Evolutionary conservation across 2,329 filamentous ascomycete species (phyloP).

Genomic region (Ophiostoma ips): DNA sequence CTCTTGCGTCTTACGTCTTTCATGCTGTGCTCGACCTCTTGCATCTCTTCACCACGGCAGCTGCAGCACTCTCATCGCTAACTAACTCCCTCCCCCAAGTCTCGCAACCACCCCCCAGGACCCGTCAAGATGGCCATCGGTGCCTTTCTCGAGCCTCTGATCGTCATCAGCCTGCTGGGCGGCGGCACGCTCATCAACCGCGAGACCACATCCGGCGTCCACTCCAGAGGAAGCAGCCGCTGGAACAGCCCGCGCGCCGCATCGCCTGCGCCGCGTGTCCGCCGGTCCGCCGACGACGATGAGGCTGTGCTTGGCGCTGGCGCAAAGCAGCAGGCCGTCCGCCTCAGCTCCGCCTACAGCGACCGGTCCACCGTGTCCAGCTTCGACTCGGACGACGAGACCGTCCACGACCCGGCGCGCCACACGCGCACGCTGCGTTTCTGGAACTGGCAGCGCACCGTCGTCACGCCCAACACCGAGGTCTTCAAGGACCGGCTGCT

Average conservation of each 20-base stretch:
- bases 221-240: constrained; percentile 10
- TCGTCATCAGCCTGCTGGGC: constrained; percentile 44
- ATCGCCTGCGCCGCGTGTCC: constrained; percentile 15
- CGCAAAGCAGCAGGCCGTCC: not conserved
- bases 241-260: constrained; percentile 11
- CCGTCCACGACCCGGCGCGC: constrained; percentile 4
- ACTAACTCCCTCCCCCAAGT: not conserved
- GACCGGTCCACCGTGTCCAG: not conserved
- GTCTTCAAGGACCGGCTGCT: constrained; percentile 45
- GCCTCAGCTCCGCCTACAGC: not conserved
- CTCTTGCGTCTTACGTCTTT: too few relatives aligned
- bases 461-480: constrained; percentile 47
- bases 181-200: constrained; percentile 50
- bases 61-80: not conserved
- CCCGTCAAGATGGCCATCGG: constrained; percentile 28
- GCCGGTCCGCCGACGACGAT: constrained; percentile 9
- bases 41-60: not conserved
- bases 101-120: too few relatives aligned
- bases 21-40: too few relatives aligned
- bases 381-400: not conserved
- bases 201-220: constrained; percentile 16
- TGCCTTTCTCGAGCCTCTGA: constrained; percentile 45
- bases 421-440: constrained; percentile 20
- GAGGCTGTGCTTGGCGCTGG: not conserved
- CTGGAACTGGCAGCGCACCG: constrained; percentile 29